These are phyloP conservation scores for Fusarium oligoseptatum DNA, from an alignment of 2,329 filamentous ascomycete genomes.

Conservation along the genomic window DNA sequence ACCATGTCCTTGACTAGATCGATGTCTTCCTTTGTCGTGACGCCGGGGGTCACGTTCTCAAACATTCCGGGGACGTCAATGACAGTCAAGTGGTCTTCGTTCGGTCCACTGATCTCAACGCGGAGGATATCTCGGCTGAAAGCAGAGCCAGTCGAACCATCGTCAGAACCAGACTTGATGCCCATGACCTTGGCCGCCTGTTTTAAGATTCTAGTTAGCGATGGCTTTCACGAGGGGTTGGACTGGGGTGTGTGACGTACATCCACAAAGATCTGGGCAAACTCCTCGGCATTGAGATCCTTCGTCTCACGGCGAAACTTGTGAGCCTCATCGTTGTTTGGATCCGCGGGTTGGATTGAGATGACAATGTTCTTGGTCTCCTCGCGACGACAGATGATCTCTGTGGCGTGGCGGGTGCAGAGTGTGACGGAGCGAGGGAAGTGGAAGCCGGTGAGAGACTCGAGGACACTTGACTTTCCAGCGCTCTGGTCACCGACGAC, in stretches of 20 bases:
- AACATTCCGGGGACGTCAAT: slow-evolving; percentile 70
- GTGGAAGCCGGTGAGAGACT: slow-evolving; percentile 68
- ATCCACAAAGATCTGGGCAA: slow-evolving; percentile 57
- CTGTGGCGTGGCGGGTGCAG: slow-evolving; percentile 64
- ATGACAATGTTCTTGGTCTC: slow-evolving; percentile 51
- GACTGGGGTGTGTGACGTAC: slow-evolving; percentile 39
- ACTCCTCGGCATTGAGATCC: slow-evolving; percentile 43
- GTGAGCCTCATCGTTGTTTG: slow-evolving; percentile 16
- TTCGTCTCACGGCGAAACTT: slow-evolving; percentile 47
- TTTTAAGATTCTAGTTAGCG: not conserved
- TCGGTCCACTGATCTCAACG: slow-evolving; percentile 59
- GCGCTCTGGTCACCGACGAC: slow-evolving; percentile 89
- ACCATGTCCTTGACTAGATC: slow-evolving; percentile 62
- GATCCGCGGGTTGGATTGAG: slow-evolving; percentile 53
- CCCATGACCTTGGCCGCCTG: slow-evolving; percentile 61
- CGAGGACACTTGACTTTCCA: slow-evolving; percentile 87
- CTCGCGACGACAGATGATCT: slow-evolving; percentile 60
- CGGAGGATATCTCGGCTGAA: slow-evolving; percentile 62
- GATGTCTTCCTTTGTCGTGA: slow-evolving; percentile 61
- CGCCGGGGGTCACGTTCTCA: slow-evolving; percentile 46
- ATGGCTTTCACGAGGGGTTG: not conserved
- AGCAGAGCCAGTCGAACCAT: slow-evolving; percentile 38
- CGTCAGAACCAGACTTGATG: slow-evolving; percentile 48
- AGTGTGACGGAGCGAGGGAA: slow-evolving; percentile 60
- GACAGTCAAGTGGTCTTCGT: slow-evolving; percentile 62